These are phyloP conservation scores for Funneliformis mosseae DNA, from an alignment of 192 early-diverging fungal species.

Conservation along the genomic window DNA sequence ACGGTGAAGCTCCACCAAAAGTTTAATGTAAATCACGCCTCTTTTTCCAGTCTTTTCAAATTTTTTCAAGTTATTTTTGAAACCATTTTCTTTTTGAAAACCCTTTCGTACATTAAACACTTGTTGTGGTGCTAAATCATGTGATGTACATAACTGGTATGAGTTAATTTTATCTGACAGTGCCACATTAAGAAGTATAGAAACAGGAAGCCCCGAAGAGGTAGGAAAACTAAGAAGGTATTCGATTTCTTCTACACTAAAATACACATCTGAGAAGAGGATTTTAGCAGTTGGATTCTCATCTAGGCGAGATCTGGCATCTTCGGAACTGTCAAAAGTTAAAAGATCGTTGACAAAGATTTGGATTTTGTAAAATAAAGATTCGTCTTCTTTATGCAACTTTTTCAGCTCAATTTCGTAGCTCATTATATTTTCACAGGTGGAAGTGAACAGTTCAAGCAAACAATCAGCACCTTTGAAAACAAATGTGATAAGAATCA, in stretches of 20 bases:
- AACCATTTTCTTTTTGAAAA: neutral
- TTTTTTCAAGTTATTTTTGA: neutral
- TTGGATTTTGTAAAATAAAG: neutral
- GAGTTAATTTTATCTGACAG: neutral
- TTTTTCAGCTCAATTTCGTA: neutral
- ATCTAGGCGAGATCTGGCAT: neutral
- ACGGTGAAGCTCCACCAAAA: too few relatives aligned
- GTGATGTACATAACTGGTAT: neutral
- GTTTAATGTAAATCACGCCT: too few relatives aligned
- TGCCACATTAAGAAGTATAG: neutral
- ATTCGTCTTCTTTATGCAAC: neutral
- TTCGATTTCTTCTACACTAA: neutral
- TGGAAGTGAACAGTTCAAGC: too few relatives aligned
- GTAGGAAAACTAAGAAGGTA: neutral
- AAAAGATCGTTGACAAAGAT: neutral
- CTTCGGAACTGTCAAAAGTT: neutral
- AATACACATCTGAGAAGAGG: neutral
- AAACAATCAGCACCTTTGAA: too few relatives aligned
- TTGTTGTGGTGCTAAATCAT: neutral
- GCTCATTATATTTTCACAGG: neutral
- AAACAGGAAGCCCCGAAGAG: neutral
- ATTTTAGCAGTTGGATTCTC: neutral
- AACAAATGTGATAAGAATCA: too few relatives aligned
- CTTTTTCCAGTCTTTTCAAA: neutral
- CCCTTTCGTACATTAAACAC: neutral